phyloP scores from a whole-genome alignment of 805 yeast species.

The Torulaspora microellipsoides region DNA sequence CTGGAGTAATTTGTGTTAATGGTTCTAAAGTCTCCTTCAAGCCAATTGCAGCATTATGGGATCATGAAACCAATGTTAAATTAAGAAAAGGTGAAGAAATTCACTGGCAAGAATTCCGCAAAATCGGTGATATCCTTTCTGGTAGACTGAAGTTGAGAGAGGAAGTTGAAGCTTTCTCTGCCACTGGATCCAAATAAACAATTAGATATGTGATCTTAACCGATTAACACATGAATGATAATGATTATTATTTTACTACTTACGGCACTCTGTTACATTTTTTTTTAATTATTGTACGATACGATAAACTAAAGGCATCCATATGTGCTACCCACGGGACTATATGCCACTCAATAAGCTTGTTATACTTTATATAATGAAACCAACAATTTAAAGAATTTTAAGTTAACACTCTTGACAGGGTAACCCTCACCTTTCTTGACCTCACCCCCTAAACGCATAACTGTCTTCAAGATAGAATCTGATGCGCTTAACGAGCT shows the following conservation, averaged over 20 bases:
- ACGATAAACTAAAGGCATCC: slow-evolving; percentile 1
- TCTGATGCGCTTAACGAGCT: no score
- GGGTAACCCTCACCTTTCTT: no score
- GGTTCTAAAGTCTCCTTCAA: slow-evolving; percentile 61
- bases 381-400: no score
- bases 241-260: slow-evolving; percentile 8
- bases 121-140: slow-evolving; percentile 63
- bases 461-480: no score
- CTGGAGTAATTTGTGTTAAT: slow-evolving; percentile 66
- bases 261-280: not conserved
- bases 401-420: no score
- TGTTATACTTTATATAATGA: no score
- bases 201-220: not conserved
- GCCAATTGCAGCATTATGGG: slow-evolving; percentile 53
- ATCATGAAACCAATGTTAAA: slow-evolving; percentile 52
- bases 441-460: no score
- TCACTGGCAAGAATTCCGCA: slow-evolving; percentile 63
- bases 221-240: slow-evolving; percentile 8
- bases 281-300: slow-evolving; percentile 10
- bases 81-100: slow-evolving; percentile 62
- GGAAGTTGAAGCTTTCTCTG: slow-evolving; percentile 26
- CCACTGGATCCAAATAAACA: slow-evolving; percentile 5
- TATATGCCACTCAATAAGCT: no score
- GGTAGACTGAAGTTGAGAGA: slow-evolving; percentile 57
- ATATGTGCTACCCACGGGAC: not conserved